Evolutionary conservation across 371 early-diverging fungal species (phyloP), one percentile per base, ranked within the genome.

Genomic region (Mortierella sp.): DNA sequence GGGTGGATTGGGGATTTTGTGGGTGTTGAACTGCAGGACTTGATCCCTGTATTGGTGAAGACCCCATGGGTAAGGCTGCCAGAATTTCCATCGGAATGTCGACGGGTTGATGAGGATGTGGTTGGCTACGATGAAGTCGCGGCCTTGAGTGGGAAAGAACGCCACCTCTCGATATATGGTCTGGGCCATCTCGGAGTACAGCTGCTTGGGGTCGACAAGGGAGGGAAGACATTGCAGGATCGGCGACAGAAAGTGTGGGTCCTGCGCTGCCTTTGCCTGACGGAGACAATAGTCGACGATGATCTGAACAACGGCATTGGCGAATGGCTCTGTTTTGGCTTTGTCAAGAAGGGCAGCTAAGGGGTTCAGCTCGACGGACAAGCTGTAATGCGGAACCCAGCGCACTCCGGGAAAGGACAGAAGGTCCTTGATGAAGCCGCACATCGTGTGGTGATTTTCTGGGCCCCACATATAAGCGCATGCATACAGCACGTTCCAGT

Each of bases 211-310:
- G 10, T 49, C 63, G 24, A 70, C 38, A 12, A 79, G 8, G 2
- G 4, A 1, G 8, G 27, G n/a, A 0, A 79, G 56, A 35, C 49
- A 55, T 10, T 65, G 48, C 2, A 24, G 11, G 24, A 79, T 71
- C 18, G 71, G 58, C 7, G 27, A 1, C 18, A 79, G 29, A 21
- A 76, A 73, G 21, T 27, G 11, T 0, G 43, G 24, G 41, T 56
- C 38, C n/a, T 70, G 32, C 7, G 56, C 24, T 0, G 0, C 18
- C 32, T 48, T 72, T 4, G 81, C 72, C 32, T 63, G 41, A 2
- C 60, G 78, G 4, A 72, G 21, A 41, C 75, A 82, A 32, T 78
- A 72, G 24, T 78, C 70, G n/a, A 82, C 58, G 2, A 82, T 0
- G 21, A 72, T 65, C 10, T 77, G 1, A 0, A 29, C 76, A 27